Conservation (phyloP, 805 yeast species). For the Candida sanyiensis region DNA sequence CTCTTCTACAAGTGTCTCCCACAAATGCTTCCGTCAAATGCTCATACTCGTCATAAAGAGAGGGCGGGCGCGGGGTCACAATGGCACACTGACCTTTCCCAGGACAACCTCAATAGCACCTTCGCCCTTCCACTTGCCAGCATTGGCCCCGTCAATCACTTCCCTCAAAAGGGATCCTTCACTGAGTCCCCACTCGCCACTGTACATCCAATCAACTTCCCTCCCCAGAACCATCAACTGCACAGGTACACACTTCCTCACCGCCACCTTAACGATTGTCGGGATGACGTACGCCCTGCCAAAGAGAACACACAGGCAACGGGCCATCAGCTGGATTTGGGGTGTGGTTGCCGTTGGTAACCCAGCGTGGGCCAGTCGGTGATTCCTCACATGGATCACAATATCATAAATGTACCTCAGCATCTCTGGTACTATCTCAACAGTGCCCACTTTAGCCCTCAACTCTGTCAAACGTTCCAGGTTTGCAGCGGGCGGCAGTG, state of each 20-base stretch:
- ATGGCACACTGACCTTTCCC: conserved; percentile 46
- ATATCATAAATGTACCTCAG: conserved; percentile 52
- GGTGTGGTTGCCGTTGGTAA: conserved; percentile 40
- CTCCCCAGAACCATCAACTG: conserved; percentile 30
- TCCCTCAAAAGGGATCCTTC: conserved; percentile 19
- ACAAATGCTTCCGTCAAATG: not conserved
- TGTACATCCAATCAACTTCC: not conserved
- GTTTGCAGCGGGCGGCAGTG: not conserved
- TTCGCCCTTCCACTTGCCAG: conserved; percentile 36
- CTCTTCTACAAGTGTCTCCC: too few relatives aligned
- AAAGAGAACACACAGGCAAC: conserved; percentile 38
- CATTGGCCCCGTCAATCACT: conserved; percentile 39
- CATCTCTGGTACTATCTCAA: conserved; percentile 41
- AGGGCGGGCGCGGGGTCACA: conserved; percentile 12
- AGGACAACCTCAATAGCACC: conserved; percentile 49
- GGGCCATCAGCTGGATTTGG: conserved; percentile 37
- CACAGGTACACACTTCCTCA: conserved; percentile 43
- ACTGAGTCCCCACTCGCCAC: conserved; percentile 27
- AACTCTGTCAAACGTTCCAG: not conserved
- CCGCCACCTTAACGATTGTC: conserved; percentile 43
- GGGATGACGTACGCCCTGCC: conserved; percentile 45
- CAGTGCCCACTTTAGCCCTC: conserved; percentile 4
- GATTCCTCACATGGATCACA: conserved; percentile 45
- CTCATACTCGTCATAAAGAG: too few relatives aligned
- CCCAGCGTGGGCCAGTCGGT: conserved; percentile 49